Base-by-base conservation (phyloP, 116 monocot genomes). In the Iris pallida region DNA sequence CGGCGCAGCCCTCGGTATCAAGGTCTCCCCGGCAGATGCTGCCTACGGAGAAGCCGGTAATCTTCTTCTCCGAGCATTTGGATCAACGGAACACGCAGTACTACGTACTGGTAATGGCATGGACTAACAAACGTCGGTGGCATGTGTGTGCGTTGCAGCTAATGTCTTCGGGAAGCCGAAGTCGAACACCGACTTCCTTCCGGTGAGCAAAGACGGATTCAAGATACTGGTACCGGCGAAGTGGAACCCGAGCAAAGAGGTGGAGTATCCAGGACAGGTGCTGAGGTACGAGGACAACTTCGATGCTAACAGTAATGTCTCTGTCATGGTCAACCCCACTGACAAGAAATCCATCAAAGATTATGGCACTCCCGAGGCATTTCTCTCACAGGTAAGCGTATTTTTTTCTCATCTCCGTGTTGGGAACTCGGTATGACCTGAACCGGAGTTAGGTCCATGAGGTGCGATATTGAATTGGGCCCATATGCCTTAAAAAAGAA, bases 161-260 rank as follows among this genome's bases (percentile, higher is more conserved):
- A 95, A 95, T 57, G 85, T 94, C 15, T 96, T 96, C n/a, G 96
- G 96, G 12, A 96, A 91, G 77, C 86, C 84, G 43, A 96, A 96
- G 78, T 74, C 74, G 3, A 67, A 79, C 80, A 96, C 96, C 0
- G 96, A 96, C 30, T 91, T 82, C 80, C 17, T 81, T 42, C 47
- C 81, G 1, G 80, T 86, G 72, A 75, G 3, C 4, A 83, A 86
- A 6, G 53, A 82, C 0, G 95, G 89, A 9, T 91, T 95, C 76
- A 91, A 88, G 86, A 46, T 95, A 45, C 17, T 63, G 65, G 81
- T 95, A 18, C 96, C 96, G 15, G 51, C 91, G 0, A 96, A 91
- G 65, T 96, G 96, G 96, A 96, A 87, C 82, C 80, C 80, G 7
- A 96, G 96, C 96, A 91, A 81, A 59, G 96, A 96, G 83, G 66